Conservation (phyloP, 768 basidiomycete species). For the Amanita inopinata region DNA sequence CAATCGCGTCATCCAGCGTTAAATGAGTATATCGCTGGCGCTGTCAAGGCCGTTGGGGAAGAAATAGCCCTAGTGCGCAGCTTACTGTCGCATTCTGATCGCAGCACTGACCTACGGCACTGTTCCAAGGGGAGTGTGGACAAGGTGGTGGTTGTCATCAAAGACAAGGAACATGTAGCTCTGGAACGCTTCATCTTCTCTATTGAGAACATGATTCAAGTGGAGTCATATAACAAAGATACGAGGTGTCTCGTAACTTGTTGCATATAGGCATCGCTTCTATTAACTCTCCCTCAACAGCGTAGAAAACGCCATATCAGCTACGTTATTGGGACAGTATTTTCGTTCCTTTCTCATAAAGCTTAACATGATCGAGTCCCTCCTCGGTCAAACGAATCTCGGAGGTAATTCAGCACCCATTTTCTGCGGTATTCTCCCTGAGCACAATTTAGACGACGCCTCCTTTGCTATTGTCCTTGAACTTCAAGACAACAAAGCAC, state of each 20-base stretch:
- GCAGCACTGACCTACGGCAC: background rate
- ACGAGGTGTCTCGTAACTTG: slow-evolving; percentile 37
- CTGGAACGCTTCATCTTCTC: slow-evolving; percentile 90
- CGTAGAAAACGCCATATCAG: slow-evolving; percentile 61
- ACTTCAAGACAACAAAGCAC: slow-evolving; percentile 55
- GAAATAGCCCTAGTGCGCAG: slow-evolving; percentile 56
- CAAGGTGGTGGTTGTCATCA: slow-evolving; percentile 78
- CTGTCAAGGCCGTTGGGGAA: slow-evolving; percentile 71
- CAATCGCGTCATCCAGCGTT: slow-evolving; percentile 89
- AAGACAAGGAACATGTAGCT: slow-evolving; percentile 66
- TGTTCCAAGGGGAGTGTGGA: slow-evolving; percentile 59
- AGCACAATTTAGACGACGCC: slow-evolving; percentile 39
- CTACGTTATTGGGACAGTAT: slow-evolving; percentile 55
- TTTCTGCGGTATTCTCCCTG: background rate
- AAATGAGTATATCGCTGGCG: slow-evolving; percentile 84
- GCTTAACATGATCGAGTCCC: slow-evolving; percentile 66
- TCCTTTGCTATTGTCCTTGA: slow-evolving; percentile 83
- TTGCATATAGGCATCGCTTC: slow-evolving; percentile 1
- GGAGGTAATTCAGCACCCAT: slow-evolving; percentile 30
- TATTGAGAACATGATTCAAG: slow-evolving; percentile 69
- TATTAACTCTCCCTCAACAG: slow-evolving; percentile 27
- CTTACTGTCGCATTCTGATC: background rate
- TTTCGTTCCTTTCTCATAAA: slow-evolving; percentile 81
- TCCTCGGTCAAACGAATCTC: slow-evolving; percentile 48
- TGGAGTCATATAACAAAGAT: slow-evolving; percentile 63